Evolutionary conservation across 495 filamentous ascomycete species (phyloP), one percentile per base, ranked within the genome.

Genomic region (Aspergillus nanangensis): DNA sequence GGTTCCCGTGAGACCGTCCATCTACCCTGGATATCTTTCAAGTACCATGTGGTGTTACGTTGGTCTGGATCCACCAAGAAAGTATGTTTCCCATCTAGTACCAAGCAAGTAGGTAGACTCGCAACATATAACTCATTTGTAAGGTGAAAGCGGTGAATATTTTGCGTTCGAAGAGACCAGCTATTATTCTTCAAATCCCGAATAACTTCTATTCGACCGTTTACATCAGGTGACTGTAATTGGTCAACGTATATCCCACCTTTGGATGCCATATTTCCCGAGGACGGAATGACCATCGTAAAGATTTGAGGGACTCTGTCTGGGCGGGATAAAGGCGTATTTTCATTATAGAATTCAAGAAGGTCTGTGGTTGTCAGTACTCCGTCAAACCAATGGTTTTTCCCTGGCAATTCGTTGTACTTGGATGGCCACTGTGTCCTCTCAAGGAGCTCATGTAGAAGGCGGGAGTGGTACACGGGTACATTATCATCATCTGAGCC

Each of bases 401-500:
- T 58, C 9, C 62, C 71, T 4, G 68, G 57, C 25, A 83, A 45
- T 53, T 83, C 80, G 38, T 60, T 45, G 54, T 80, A 82, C 18
- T 58, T 49, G n/a, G 68, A 70, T 7, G 58, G 50, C 47, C 60
- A 66, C 9, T 58, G 58, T 34, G 54, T 58, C 48, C 76, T 61
- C 18, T 58, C 61, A 3, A 78, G 46, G 19, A 78, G 60, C 44
- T 71, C 66, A 25, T 64, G 57, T 56, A 83, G 72, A 14, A 76
- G 55, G 13, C 80, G 65, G 2, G 78, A 80, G 63, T 83, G 74
- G 51, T 74, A 80, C 13, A 62, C 57, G 2, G 80, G 80, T 10
- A 83, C 80, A 61, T 82, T 83, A 49, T 78, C 74, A 52, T 82
- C 80, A 10, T 55, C 47, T 19, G 62, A 63, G 23, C 79, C 77